Conservation (phyloP, 164 flowering plant genomes). For the Dillenia suffruticosa region DNA sequence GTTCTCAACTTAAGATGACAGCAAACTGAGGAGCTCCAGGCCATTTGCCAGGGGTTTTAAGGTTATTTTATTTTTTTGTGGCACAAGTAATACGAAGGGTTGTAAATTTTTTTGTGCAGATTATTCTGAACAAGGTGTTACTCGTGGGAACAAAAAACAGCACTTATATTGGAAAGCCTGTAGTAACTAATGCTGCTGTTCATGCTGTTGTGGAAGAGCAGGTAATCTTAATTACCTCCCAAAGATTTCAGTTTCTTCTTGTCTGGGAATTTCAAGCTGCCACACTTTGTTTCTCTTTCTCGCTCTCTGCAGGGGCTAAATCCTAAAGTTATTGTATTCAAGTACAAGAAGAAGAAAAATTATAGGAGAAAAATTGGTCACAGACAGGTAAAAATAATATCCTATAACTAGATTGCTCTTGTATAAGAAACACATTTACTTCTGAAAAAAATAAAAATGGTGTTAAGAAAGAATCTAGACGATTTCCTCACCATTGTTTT, state of each 20-base stretch:
- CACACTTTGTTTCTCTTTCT: too few relatives aligned
- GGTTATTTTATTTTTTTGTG: too few relatives aligned
- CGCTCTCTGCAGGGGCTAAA: constrained; percentile 51
- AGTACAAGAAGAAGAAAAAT: constrained; percentile 79
- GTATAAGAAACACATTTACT: background rate
- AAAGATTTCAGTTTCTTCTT: background rate
- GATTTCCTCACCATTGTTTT: background rate
- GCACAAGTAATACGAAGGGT: background rate
- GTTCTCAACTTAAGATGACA: background rate
- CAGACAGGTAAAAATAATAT: constrained; percentile 52
- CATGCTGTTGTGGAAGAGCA: constrained; percentile 97
- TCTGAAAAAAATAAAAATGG: background rate
- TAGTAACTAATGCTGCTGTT: constrained; percentile 84
- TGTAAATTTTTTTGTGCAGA: constrained; percentile 36
- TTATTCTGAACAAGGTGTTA: constrained; percentile 78
- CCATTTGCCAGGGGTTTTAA: background rate
- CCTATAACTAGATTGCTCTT: constrained; percentile 5
- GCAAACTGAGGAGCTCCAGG: background rate
- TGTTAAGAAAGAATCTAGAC: background rate
- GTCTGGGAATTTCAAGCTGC: background rate
- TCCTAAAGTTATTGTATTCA: constrained; percentile 75
- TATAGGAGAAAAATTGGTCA: constrained; percentile 91
- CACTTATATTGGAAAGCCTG: constrained; percentile 78
- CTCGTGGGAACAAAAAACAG: constrained; percentile 83
- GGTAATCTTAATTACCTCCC: constrained; percentile 26